Evolutionary conservation across 192 early-diverging fungal genomes (phyloP), one percentile per base, ranked within the genome.

Genomic region (Oehlia diaphana): DNA sequence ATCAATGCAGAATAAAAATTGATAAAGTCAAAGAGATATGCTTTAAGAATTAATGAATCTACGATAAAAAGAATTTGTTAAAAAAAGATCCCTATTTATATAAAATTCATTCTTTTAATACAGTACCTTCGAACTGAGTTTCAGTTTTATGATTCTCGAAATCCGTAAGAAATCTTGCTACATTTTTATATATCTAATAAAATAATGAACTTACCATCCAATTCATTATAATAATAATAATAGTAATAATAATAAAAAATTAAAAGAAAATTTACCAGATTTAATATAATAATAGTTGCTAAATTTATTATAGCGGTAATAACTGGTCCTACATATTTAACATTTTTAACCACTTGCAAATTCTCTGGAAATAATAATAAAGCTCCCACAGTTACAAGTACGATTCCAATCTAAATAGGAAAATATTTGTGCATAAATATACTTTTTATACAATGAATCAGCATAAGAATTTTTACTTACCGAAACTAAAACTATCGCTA

Each of bases 1-100:
- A 92, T 82, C 19, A 93, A 72, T 7, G 82, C 77, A n/a, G 85
- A 84, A 79, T 89, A 93, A 75, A 87, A 91, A 83, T 92, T 90
- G 62, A 92, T 69, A 70, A 92, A 91, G 61, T 85, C 86, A 72
- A 93, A 86, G 21, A 93, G 47, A 79, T 88, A 90, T 9, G 77
- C 81, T 75, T 93, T 93, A 69, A 84, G 58, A 53, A 90, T 90
- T 19, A 89, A 82, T 5, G 87, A 74, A 80, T 89, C 87, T 85
- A 77, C n/a, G 14, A 39, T 9, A 33, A 33, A 3, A 35, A 19
- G 8, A 23, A 75, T 19, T 62, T 3, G 53, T 35, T 21, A 78
- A 37, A 3, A 58, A 58, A 58, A 5, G 19, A 21, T 58, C 21
- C 7, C 0, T 19, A 58, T 0, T 58, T 7, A 13, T 3, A 35